A percentile compares a stretch with the other conserved stretches of the same genome.
Evolutionary conservation across 2,329 filamentous ascomycete species (phyloP).

Genomic region (Rhynchosporium agropyri): DNA sequence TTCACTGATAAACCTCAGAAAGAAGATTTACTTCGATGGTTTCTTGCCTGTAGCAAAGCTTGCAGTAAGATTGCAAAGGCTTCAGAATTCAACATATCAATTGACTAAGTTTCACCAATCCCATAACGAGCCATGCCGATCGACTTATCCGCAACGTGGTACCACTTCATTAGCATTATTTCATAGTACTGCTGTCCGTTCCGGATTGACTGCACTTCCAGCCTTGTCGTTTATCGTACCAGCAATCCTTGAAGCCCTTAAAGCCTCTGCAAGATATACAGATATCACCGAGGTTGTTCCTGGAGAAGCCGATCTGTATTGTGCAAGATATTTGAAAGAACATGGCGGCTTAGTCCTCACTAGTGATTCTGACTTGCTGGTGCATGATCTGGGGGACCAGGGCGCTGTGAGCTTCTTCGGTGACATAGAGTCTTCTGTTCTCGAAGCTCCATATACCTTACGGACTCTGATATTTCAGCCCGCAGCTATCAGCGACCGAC

Average conservation of each 20-base stretch:
- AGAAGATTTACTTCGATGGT: slow-evolving; percentile 84
- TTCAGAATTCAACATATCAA: slow-evolving; percentile 34
- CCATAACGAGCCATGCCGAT: slow-evolving; percentile 27
- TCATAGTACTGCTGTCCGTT: slow-evolving; percentile 30
- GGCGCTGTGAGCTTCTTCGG: slow-evolving; percentile 70
- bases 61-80: slow-evolving; percentile 34
- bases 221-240: slow-evolving; percentile 73
- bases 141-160: slow-evolving; percentile 27
- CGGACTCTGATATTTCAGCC: slow-evolving; percentile 45
- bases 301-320: slow-evolving; percentile 84
- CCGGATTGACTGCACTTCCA: slow-evolving; percentile 42
- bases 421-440: slow-evolving; percentile 51
- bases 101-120: slow-evolving; percentile 35
- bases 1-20: slow-evolving; percentile 46
- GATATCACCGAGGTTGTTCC: slow-evolving; percentile 63
- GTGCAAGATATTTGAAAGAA: slow-evolving; percentile 64
- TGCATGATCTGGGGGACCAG: slow-evolving; percentile 66
- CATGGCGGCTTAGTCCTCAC: slow-evolving; percentile 66
- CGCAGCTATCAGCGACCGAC: slow-evolving; percentile 46
- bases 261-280: slow-evolving; percentile 47
- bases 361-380: slow-evolving; percentile 83
- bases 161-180: slow-evolving; percentile 30
- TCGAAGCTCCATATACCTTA: slow-evolving; percentile 31
- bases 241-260: slow-evolving; percentile 71
- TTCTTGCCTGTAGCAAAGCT: slow-evolving; percentile 61